Conservation (phyloP, 495 filamentous ascomycete genomes). For the Penicillium cinerascens region DNA sequence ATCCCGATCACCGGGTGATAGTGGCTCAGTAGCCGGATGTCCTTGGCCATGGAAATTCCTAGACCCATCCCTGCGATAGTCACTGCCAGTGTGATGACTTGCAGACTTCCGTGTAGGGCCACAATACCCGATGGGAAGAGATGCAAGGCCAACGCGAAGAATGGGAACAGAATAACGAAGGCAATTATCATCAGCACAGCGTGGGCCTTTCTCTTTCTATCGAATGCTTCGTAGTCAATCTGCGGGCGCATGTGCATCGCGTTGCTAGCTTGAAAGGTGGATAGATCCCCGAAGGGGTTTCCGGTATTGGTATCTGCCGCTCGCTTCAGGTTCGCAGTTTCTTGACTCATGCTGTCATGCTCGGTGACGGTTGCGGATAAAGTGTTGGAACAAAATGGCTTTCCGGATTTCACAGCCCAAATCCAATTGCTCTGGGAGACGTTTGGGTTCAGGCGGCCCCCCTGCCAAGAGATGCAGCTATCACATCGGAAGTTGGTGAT, state of each 20-base stretch:
- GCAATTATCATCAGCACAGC: slow-evolving; percentile 40
- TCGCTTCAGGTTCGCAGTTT: slow-evolving; percentile 12
- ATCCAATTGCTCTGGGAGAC: slow-evolving; percentile 57
- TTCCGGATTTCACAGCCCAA: slow-evolving; percentile 58
- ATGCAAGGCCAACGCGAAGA: slow-evolving; percentile 46
- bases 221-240: slow-evolving; percentile 11
- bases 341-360: slow-evolving; percentile 47
- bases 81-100: slow-evolving; percentile 52
- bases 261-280: neutral
- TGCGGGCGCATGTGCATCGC: neutral
- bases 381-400: slow-evolving; percentile 52
- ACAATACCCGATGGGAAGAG: slow-evolving; percentile 34
- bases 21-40: slow-evolving; percentile 16
- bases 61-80: slow-evolving; percentile 60
- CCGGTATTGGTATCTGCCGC: slow-evolving; percentile 34
- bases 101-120: slow-evolving; percentile 55
- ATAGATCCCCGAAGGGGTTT: slow-evolving; percentile 55
- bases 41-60: slow-evolving; percentile 50
- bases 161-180: slow-evolving; percentile 50
- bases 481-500: slow-evolving; percentile 62
- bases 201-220: slow-evolving; percentile 37
- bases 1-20: slow-evolving; percentile 56
- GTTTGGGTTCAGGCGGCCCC: slow-evolving; percentile 45
- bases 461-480: slow-evolving; percentile 55
- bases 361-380: slow-evolving; percentile 46